phyloP scores from a whole-genome alignment of 179 eudicot species.

The Drosera spatulata region DNA sequence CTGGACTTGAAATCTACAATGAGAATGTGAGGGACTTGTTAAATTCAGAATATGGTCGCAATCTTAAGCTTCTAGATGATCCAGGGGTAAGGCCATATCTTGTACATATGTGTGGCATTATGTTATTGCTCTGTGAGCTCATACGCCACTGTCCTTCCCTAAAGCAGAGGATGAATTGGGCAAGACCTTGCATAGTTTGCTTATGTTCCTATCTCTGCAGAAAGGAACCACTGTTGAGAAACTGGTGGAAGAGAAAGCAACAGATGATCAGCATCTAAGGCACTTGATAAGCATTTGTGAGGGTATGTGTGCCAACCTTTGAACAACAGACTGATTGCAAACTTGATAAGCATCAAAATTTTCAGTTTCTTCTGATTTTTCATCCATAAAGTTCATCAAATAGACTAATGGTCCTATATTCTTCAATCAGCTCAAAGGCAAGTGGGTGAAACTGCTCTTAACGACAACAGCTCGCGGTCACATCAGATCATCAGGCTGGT shows the following conservation, averaged over 20 bases:
- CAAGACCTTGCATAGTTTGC: neutral
- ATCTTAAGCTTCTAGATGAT: constrained; percentile 89
- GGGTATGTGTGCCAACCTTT: constrained; percentile 34
- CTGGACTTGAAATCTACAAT: constrained; percentile 95
- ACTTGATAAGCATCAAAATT: neutral
- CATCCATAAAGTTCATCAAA: neutral
- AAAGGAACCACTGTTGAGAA: constrained; percentile 97
- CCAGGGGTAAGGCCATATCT: constrained; percentile 54
- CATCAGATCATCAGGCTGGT: constrained; percentile 98
- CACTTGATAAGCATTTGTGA: constrained; percentile 79
- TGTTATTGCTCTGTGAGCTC: neutral
- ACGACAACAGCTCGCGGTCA: constrained; percentile 86
- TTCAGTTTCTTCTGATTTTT: neutral
- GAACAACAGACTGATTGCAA: neutral
- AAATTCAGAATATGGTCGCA: constrained; percentile 85
- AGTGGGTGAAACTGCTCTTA: constrained; percentile 95
- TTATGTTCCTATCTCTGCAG: constrained; percentile 28
- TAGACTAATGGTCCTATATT: neutral
- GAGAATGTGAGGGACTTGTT: constrained; percentile 89
- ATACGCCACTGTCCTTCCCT: neutral
- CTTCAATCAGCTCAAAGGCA: constrained; percentile 73
- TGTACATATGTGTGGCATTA: neutral
- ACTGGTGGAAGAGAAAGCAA: constrained; percentile 85
- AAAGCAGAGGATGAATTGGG: neutral
- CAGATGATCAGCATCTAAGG: constrained; percentile 56